phyloP scores from a whole-genome alignment of 495 filamentous ascomycete species.

The Talaromyces proteolyticus region DNA sequence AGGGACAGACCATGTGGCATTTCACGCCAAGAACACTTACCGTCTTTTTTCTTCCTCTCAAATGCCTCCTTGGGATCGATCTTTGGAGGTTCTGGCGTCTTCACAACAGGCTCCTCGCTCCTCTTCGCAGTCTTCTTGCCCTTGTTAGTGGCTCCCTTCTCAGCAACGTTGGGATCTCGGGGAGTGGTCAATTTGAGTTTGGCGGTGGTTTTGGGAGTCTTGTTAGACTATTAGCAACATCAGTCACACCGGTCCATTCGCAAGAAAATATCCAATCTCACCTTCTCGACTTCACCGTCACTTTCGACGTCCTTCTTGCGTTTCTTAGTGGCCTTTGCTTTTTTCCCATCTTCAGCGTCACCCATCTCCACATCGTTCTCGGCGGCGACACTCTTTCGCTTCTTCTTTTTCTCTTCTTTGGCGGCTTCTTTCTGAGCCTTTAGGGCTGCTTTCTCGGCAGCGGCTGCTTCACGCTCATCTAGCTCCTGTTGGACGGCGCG shows the following conservation, averaged over 20 bases:
- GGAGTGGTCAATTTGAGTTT: slow-evolving; percentile 50
- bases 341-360: slow-evolving; percentile 54
- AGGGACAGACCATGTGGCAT: background rate
- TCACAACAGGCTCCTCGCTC: slow-evolving; percentile 10
- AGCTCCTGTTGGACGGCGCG: slow-evolving; percentile 54
- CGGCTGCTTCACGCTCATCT: slow-evolving; percentile 52
- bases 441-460: slow-evolving; percentile 52
- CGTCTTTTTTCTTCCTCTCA: slow-evolving; percentile 61
- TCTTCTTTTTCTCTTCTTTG: slow-evolving; percentile 49
- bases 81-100: slow-evolving; percentile 20
- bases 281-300: slow-evolving; percentile 63
- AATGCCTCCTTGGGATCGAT: slow-evolving; percentile 55
- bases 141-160: slow-evolving; percentile 48
- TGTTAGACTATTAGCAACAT: slow-evolving; percentile 31
- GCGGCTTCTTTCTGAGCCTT: slow-evolving; percentile 52
- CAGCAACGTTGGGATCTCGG: slow-evolving; percentile 38
- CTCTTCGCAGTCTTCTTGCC: slow-evolving; percentile 47
- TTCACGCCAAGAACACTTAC: slow-evolving; percentile 44
- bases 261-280: slow-evolving; percentile 27
- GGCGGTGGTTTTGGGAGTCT: slow-evolving; percentile 55
- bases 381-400: slow-evolving; percentile 46
- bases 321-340: slow-evolving; percentile 55
- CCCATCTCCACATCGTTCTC: slow-evolving; percentile 73
- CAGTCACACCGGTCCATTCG: too few species aligned
- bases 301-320: slow-evolving; percentile 61